phyloP scores from a whole-genome alignment of 306 rosid genomes.

The Mucuna pruriens region DNA sequence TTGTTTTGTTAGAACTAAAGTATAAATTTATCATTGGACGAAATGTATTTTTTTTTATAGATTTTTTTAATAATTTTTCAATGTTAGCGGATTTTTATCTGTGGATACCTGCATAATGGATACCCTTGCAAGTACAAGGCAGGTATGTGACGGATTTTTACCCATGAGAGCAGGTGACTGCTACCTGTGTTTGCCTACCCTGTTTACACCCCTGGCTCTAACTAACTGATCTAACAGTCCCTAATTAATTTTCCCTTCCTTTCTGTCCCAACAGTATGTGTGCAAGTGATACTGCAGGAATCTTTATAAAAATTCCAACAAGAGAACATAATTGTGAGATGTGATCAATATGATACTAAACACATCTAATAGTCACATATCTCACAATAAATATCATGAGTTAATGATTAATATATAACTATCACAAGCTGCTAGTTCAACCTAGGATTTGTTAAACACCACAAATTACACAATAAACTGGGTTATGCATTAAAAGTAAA shows the following conservation, averaged over 20 bases:
- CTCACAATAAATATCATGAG: conserved; percentile 1
- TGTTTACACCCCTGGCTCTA: neutral
- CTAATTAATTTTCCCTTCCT: neutral
- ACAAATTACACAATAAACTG: conserved; percentile 26
- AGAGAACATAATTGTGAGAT: conserved; percentile 1
- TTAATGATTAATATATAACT: conserved; percentile 10
- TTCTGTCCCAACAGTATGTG: neutral
- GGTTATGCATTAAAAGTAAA: conserved; percentile 18
- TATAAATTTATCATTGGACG: too few relatives aligned
- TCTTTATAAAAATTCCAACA: conserved; percentile 9
- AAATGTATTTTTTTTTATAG: too few relatives aligned
- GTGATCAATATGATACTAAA: neutral
- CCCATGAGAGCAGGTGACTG: too few relatives aligned
- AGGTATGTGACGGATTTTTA: too few relatives aligned
- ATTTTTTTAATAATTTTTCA: too few relatives aligned
- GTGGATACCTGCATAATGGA: too few relatives aligned
- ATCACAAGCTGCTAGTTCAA: conserved; percentile 6
- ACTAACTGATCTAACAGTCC: neutral
- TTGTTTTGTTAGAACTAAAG: too few relatives aligned
- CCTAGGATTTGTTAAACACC: neutral
- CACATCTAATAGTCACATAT: conserved; percentile 2
- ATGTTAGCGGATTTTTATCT: too few relatives aligned
- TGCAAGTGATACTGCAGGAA: neutral
- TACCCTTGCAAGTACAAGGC: too few relatives aligned
- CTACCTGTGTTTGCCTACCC: neutral